These are phyloP conservation scores for Comarum palustre DNA, from an alignment of 306 rosid genomes.

Conservation along the genomic window DNA sequence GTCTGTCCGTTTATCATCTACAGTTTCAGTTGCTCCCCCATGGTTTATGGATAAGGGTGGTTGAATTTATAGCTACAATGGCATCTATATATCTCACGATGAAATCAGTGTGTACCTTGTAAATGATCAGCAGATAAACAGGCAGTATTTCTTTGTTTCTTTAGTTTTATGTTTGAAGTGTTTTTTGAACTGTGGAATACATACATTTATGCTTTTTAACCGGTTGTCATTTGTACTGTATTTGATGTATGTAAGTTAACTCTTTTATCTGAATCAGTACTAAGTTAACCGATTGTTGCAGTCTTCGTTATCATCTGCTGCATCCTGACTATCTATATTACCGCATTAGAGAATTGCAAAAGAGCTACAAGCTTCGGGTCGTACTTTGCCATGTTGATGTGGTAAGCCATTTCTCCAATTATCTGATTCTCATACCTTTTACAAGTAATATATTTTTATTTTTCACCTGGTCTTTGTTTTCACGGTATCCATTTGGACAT, in stretches of 20 bases:
- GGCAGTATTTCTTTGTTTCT: background rate
- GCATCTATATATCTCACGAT: background rate
- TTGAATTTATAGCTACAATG: background rate
- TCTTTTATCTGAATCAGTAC: slow-evolving; percentile 18
- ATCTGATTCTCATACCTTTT: slow-evolving; percentile 12
- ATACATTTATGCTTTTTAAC: background rate
- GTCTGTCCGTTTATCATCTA: background rate
- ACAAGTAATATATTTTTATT: background rate
- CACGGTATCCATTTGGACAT: slow-evolving; percentile 7
- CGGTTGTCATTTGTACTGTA: background rate
- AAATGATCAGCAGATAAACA: background rate
- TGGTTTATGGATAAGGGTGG: background rate
- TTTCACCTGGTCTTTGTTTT: slow-evolving; percentile 20
- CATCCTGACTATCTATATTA: slow-evolving; percentile 90
- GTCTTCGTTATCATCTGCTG: slow-evolving; percentile 94
- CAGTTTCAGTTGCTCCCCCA: background rate
- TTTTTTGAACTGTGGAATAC: background rate
- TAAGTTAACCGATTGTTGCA: slow-evolving; percentile 45
- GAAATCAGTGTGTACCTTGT: background rate
- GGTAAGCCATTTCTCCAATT: slow-evolving; percentile 42
- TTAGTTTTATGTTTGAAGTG: slow-evolving; percentile 10
- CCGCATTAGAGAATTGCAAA: slow-evolving; percentile 90
- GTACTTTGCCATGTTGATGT: slow-evolving; percentile 92
- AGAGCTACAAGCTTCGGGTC: slow-evolving; percentile 84
- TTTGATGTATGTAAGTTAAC: slow-evolving; percentile 16